Evolutionary conservation across 768 basidiomycete genomes (phyloP).

Genomic region (Chalciporus chontae): DNA sequence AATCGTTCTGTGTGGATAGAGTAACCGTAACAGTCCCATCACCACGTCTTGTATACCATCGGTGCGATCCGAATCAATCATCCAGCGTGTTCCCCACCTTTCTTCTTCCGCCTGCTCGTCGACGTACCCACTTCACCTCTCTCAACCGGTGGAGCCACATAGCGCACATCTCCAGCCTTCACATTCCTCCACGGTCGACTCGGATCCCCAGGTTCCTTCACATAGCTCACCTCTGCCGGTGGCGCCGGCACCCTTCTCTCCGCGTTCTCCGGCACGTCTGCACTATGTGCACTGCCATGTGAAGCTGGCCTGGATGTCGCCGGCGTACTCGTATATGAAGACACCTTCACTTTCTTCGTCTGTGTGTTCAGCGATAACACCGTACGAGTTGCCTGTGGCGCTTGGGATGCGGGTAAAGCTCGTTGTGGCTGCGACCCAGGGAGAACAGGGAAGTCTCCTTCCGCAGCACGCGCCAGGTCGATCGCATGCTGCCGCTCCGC

Average conservation of each 20-base stretch:
- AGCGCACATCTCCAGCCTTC: slow-evolving; percentile 30
- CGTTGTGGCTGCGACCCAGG: slow-evolving; percentile 12
- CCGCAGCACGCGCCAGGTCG: slow-evolving; percentile 47
- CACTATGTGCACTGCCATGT: slow-evolving; percentile 11
- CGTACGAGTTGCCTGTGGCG: slow-evolving; percentile 45
- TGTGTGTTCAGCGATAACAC: slow-evolving; percentile 56
- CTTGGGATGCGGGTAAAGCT: slow-evolving; percentile 15
- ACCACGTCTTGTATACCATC: background rate
- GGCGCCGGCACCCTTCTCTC: slow-evolving; percentile 41
- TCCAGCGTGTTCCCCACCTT: background rate
- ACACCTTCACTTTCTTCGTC: slow-evolving; percentile 49
- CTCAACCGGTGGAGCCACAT: slow-evolving; percentile 31
- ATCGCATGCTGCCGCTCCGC: slow-evolving; percentile 43
- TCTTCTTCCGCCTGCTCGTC: slow-evolving; percentile 2
- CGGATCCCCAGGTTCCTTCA: slow-evolving; percentile 25
- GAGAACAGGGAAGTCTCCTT: slow-evolving; percentile 63
- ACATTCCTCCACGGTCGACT: slow-evolving; percentile 45
- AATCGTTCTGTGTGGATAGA: background rate
- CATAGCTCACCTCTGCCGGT: slow-evolving; percentile 34
- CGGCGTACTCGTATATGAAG: slow-evolving; percentile 44
- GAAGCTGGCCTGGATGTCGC: slow-evolving; percentile 34
- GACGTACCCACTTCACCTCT: background rate
- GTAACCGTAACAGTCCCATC: too few relatives aligned
- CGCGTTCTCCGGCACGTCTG: slow-evolving; percentile 21
- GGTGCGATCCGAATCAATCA: background rate